A percentile compares a stretch with the other conserved stretches of the same genome.
Conservation (phyloP, 768 basidiomycete genomes). For the Russula olivacea region DNA sequence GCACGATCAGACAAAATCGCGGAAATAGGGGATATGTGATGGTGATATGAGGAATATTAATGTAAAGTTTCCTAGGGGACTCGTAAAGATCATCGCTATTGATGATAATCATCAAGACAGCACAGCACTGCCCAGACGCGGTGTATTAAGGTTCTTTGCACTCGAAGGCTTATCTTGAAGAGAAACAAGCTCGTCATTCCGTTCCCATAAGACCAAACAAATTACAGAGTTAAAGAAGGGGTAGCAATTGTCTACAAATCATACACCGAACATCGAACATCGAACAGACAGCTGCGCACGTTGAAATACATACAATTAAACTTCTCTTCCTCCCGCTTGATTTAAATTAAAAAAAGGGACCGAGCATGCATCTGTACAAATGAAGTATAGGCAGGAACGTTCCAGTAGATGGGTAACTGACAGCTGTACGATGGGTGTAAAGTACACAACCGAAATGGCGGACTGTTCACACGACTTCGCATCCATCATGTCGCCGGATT, state of each 20-base stretch:
- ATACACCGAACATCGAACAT: not conserved
- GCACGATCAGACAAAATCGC: not conserved
- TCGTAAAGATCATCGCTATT: too few relatives aligned
- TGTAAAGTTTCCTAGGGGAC: too few relatives aligned
- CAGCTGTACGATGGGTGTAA: not conserved
- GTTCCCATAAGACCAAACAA: not conserved
- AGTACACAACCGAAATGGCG: not conserved
- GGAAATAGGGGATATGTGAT: not conserved
- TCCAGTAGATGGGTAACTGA: not conserved
- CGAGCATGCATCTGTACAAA: not conserved
- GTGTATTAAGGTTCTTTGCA: too few relatives aligned
- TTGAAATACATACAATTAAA: not conserved
- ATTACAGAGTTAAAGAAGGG: not conserved
- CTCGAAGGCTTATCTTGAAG: too few relatives aligned
- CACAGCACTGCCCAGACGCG: too few relatives aligned
- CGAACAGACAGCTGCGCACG: not conserved
- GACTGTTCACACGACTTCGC: constrained; percentile 1
- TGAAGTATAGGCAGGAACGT: not conserved
- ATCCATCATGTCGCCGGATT: not conserved
- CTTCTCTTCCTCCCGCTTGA: not conserved
- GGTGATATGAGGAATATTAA: not conserved
- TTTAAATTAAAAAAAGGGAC: not conserved
- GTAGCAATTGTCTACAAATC: not conserved
- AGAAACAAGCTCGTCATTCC: too few relatives aligned
- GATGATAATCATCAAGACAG: too few relatives aligned